Evolutionary conservation across 495 filamentous ascomycete species (phyloP).

Genomic region (Friedmanniomyces endolithicus): DNA sequence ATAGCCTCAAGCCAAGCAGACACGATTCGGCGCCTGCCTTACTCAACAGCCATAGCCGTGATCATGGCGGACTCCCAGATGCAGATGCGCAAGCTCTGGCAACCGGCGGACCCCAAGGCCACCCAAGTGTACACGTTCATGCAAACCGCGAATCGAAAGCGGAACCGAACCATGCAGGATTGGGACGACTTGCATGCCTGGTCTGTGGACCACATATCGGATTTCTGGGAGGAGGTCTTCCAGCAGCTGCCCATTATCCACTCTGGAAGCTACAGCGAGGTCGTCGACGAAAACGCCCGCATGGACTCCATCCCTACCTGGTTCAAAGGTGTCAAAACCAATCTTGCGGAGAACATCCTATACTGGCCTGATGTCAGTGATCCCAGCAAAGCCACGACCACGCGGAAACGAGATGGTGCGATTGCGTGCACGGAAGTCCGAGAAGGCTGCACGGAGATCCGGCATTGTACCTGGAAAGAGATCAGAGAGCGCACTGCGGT

Average conservation of each 20-base stretch:
- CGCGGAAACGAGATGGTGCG: constrained; percentile 55
- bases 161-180: constrained; percentile 32
- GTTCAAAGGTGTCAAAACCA: constrained; percentile 53
- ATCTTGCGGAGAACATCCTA: constrained; percentile 54
- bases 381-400: constrained; percentile 29
- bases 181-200: constrained; percentile 54
- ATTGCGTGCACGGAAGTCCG: constrained; percentile 59
- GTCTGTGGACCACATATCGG: constrained; percentile 44
- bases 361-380: constrained; percentile 33
- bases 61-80: constrained; percentile 6
- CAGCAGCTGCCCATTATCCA: constrained; percentile 47
- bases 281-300: constrained; percentile 54
- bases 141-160: constrained; percentile 24
- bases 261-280: constrained; percentile 24
- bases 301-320: constrained; percentile 58
- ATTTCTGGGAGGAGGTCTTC: constrained; percentile 58
- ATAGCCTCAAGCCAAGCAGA: no score
- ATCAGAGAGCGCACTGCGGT: constrained; percentile 43
- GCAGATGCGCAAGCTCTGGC: constrained; percentile 30
- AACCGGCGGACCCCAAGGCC: constrained; percentile 26
- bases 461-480: constrained; percentile 50
- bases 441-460: constrained; percentile 48
- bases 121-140: constrained; percentile 29
- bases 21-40: no score
- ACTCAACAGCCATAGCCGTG: no score